Base-by-base conservation (phyloP, 2,329 filamentous ascomycete species). In the Aspergillus tanneri region DNA sequence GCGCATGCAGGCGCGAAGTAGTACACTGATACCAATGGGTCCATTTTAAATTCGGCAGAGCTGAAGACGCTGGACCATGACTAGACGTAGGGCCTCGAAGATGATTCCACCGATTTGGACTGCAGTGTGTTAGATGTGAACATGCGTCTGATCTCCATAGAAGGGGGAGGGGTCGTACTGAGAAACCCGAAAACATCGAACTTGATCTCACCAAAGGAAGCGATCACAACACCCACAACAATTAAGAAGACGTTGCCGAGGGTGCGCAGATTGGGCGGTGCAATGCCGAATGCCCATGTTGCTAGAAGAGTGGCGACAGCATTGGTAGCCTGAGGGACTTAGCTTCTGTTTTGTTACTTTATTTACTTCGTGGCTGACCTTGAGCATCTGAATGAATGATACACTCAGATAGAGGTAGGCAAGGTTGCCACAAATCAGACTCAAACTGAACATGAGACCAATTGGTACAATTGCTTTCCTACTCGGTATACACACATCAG, bases 301-400 rank as follows among this genome's bases (percentile, higher is more conserved):
- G 88, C 86, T 56, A 97, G 73, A 30, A 97, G 84, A 44, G 96
- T 91, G 39, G 89, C 90, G 48, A 97, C 91, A 14, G 92, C 92
- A 25, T 88, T 96, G 42, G 90, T 96, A 57, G 92, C 92, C 88
- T 90, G 23, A 3, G 5, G 8, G 21, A 14, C 11, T 43, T 41
- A 54, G 43, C 25, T 3, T 8, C 3, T 8, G 75, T 7, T 5
- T 21, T n/a, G n/a, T n/a, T n/a, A n/a, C n/a, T 34, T 37, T 7
- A 28, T 16, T 16, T 16, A 25, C 22, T 7, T 4, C 28, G 3
- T 30, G 14, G 25, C 50, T 36, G 28, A 90, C 87, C 87, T 97
- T 97, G 72, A 97, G 85, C 92, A 97, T 97, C 79, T 97, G 92
- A 65, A 97, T 97, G 72, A 97, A 97, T 52, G 92, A 88, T 50